Evolutionary conservation across 2,329 filamentous ascomycete species (phyloP).

Genomic region (Colletotrichum sp.): DNA sequence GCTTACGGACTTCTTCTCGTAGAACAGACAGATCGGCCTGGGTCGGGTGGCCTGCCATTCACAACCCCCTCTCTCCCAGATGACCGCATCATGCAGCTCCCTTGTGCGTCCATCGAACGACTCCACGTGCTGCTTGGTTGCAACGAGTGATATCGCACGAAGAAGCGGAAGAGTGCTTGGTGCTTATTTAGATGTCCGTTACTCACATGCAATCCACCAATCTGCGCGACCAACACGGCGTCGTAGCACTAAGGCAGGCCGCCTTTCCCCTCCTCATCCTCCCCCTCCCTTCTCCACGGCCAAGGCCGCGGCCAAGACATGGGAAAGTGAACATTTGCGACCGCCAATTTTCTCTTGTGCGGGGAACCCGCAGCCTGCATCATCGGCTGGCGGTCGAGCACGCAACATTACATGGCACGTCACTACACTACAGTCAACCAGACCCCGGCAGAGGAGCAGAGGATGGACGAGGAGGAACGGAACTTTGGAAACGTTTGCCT

Average conservation of each 20-base stretch:
- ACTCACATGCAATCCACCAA: slow-evolving; percentile 5
- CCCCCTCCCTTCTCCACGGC: background rate
- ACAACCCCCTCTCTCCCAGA: background rate
- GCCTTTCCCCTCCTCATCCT: background rate
- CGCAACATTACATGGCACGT: slow-evolving; percentile 16
- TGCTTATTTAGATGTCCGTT: slow-evolving; percentile 14
- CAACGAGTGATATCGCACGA: background rate
- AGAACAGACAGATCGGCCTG: background rate
- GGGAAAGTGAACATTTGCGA: slow-evolving; percentile 8
- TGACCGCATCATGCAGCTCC: slow-evolving; percentile 20
- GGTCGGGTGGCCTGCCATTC: slow-evolving; percentile 8
- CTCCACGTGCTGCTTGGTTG: slow-evolving; percentile 5
- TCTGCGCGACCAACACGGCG: background rate
- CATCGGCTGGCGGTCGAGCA: background rate
- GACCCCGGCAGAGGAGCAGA: background rate
- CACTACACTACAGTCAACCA: background rate
- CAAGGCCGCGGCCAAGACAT: slow-evolving; percentile 9
- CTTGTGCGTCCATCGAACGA: slow-evolving; percentile 1
- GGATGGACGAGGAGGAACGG: background rate
- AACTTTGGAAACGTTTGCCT: slow-evolving; percentile 11
- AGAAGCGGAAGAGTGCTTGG: background rate
- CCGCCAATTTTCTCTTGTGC: background rate
- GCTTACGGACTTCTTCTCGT: background rate
- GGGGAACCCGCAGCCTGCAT: background rate
- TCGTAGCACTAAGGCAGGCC: background rate